phyloP scores from a whole-genome alignment of 2,329 filamentous ascomycete genomes.

The Clarireedia homoeocarpa region DNA sequence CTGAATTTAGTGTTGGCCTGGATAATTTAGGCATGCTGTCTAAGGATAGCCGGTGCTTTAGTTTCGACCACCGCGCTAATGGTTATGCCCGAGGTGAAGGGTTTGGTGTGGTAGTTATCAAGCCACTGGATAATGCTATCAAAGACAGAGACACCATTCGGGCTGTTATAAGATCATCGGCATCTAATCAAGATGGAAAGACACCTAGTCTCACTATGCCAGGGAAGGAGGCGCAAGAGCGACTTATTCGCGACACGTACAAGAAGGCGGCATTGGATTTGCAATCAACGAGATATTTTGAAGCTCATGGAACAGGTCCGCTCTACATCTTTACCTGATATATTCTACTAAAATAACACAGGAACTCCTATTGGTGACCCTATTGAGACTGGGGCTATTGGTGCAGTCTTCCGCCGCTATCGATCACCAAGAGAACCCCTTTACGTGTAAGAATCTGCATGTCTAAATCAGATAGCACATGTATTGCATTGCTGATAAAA shows the following conservation, averaged over 20 bases:
- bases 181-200: conserved; percentile 42
- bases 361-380: neutral
- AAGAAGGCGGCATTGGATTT: conserved; percentile 33
- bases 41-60: conserved; percentile 31
- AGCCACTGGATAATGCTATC: conserved; percentile 49
- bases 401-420: conserved; percentile 7
- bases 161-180: conserved; percentile 1
- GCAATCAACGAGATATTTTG: conserved; percentile 35
- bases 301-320: conserved; percentile 37
- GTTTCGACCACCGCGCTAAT: conserved; percentile 48
- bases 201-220: conserved; percentile 48
- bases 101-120: conserved; percentile 48
- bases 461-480: neutral
- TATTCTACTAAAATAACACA: neutral
- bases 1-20: conserved; percentile 40
- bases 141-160: conserved; percentile 14
- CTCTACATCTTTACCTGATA: neutral
- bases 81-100: conserved; percentile 60
- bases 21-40: conserved; percentile 21
- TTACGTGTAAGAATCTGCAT: neutral
- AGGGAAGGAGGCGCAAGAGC: conserved; percentile 36
- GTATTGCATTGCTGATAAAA: neutral
- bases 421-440: neutral
- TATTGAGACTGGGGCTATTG: neutral
- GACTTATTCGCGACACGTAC: conserved; percentile 39